Evolutionary conservation across 371 early-diverging fungal species (phyloP), one percentile per base, ranked within the genome.

Genomic region (Rhizopus sp.): DNA sequence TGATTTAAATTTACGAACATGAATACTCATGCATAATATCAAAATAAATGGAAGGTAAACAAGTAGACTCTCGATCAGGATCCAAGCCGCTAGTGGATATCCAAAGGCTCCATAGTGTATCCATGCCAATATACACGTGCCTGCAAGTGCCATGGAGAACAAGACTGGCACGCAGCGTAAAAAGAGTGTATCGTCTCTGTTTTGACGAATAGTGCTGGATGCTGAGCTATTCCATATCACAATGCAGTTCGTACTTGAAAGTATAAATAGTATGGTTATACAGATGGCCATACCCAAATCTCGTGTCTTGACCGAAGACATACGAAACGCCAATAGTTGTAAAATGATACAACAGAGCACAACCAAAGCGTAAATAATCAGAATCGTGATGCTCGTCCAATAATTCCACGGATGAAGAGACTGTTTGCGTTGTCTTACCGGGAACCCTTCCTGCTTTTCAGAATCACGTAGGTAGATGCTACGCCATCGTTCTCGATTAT

Each of bases 71-170:
- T 66, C 67, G 3, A 66, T n/a, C 7, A 55, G 9, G 4, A 66
- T 50, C 67, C 67, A 66, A 1, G 34, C 40, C 7, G 53, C 32
- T 8, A 55, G 17, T 10, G 47, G 13, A 5, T 48, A 23, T 10
- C 29, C 7, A 15, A 12, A 12, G 2, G 30, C 16, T 23, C 50
- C 41, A 46, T 57, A 70, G 38, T 57, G 62, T 5, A 67, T 33
- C 74, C 74, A 74, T 15, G 56, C 50, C 35, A 63, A 52, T 3
- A 48, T 7, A 31, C 60, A 54, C 52, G 66, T 66, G 16, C 71
- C 71, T 3, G 38, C 38, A 59, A 66, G 63, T 30, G 62, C 37
- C 0, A 66, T 23, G 1, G 46, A 33, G 50, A 69, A 64, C 30
- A 70, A 53, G 32, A 68, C 23, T 8, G 69, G 61, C 6, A 59